These are phyloP conservation scores for Aspergillus sclerotiicarbonarius DNA, from an alignment of 495 filamentous ascomycete genomes.

Conservation along the genomic window DNA sequence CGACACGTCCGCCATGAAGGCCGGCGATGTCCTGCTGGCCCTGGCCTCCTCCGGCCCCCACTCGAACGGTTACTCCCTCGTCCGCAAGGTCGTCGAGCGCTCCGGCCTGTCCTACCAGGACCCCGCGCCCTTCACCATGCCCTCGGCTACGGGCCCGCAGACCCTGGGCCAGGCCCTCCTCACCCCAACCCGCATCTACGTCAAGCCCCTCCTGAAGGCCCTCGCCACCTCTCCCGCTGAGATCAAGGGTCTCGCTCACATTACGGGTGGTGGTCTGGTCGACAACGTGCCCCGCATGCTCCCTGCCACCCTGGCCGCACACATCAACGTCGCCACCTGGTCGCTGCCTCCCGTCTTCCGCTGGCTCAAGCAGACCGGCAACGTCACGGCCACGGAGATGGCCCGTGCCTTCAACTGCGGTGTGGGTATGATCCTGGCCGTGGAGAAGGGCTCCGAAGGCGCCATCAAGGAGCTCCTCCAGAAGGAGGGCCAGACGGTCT, in stretches of 20 bases:
- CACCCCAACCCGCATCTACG: constrained; percentile 80
- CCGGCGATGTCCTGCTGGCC: constrained; percentile 81
- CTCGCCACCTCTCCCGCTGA: constrained; percentile 45
- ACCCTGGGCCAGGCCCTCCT: constrained; percentile 72
- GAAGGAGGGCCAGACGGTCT: constrained; percentile 71
- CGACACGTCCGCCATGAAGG: constrained; percentile 67
- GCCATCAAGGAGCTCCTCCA: constrained; percentile 51
- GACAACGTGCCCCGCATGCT: constrained; percentile 96
- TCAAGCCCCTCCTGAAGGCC: constrained; percentile 65
- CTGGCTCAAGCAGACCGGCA: constrained; percentile 81
- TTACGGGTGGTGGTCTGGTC: constrained; percentile 87
- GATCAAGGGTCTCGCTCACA: constrained; percentile 94
- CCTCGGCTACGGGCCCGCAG: constrained; percentile 27
- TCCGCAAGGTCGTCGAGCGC: constrained; percentile 78
- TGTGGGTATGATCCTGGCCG: constrained; percentile 87
- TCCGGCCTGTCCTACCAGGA: constrained; percentile 66
- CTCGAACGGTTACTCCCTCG: constrained; percentile 93
- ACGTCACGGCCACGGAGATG: constrained; percentile 72
- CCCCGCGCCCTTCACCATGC: constrained; percentile 70
- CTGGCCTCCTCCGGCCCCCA: constrained; percentile 81
- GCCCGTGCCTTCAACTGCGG: constrained; percentile 91
- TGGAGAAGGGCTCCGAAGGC: constrained; percentile 54
- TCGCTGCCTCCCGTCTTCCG: constrained; percentile 68
- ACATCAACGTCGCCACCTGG: constrained; percentile 74
- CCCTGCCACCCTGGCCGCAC: constrained; percentile 67